Percentiles rank a stretch among this genome's conserved stretches.
Evolutionary conservation across 306 rosid species (phyloP).

Genomic region (Urtica urens): DNA sequence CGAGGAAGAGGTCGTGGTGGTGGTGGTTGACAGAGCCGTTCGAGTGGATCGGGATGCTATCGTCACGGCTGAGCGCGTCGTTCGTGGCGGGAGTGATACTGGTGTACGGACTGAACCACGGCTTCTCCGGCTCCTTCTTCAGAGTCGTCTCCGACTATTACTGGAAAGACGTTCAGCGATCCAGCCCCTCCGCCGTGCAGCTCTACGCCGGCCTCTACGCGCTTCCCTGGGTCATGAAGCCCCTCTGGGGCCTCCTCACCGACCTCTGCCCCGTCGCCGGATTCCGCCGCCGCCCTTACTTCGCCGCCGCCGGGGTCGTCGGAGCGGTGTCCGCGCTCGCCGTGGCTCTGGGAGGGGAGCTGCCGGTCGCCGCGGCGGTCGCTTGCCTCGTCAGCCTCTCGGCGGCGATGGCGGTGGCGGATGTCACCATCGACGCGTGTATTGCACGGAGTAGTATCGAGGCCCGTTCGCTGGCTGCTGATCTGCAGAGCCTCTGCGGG

Average conservation of each 20-base stretch:
- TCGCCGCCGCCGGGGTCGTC: slow-evolving; percentile 32
- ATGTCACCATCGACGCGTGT: slow-evolving; percentile 70
- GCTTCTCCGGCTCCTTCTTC: slow-evolving; percentile 50
- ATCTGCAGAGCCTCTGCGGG: slow-evolving; percentile 61
- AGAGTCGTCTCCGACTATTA: slow-evolving; percentile 49
- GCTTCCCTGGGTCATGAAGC: slow-evolving; percentile 68
- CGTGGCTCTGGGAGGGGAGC: slow-evolving; percentile 13
- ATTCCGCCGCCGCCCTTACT: slow-evolving; percentile 43
- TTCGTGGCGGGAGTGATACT: slow-evolving; percentile 39
- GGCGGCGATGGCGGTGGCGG: slow-evolving; percentile 49
- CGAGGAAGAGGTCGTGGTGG: neutral
- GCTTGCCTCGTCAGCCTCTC: slow-evolving; percentile 37
- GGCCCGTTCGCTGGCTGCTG: slow-evolving; percentile 40
- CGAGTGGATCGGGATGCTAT: slow-evolving; percentile 39
- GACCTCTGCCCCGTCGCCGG: slow-evolving; percentile 49
- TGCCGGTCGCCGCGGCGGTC: slow-evolving; percentile 28
- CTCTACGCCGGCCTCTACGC: slow-evolving; percentile 40
- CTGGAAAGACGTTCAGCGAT: slow-evolving; percentile 67
- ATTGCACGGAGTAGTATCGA: slow-evolving; percentile 61
- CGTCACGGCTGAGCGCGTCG: slow-evolving; percentile 26
- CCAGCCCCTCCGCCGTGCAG: slow-evolving; percentile 53
- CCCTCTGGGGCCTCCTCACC: slow-evolving; percentile 61
- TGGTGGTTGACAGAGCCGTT: slow-evolving; percentile 23
- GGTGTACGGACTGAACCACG: slow-evolving; percentile 51
- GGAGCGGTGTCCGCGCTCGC: slow-evolving; percentile 25